These are phyloP conservation scores for Phytopythium vexans DNA, from an alignment of 352 stramenopile genomes.

Conservation along the genomic window DNA sequence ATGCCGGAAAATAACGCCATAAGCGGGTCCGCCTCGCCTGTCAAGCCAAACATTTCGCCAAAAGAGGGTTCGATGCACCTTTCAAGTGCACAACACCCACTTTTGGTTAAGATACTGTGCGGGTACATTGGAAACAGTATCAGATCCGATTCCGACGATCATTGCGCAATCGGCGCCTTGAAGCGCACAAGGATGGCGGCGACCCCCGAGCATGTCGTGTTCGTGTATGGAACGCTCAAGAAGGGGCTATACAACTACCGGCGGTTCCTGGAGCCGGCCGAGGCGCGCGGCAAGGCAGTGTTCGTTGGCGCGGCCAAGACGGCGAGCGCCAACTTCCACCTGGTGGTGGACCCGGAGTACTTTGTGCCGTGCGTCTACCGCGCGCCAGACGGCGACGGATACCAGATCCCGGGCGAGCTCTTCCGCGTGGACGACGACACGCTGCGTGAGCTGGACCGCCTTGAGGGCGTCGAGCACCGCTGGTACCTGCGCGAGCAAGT, in stretches of 20 bases:
- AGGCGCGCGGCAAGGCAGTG: conserved; percentile 42
- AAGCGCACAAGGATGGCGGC: too few relatives aligned
- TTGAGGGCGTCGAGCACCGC: conserved; percentile 46
- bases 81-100: too few relatives aligned
- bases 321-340: conserved; percentile 34
- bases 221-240: conserved; percentile 84
- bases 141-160: too few relatives aligned
- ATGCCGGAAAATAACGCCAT: too few relatives aligned
- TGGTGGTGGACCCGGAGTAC: conserved; percentile 58
- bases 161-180: too few relatives aligned
- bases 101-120: too few relatives aligned
- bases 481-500: conserved; percentile 51
- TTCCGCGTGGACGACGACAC: conserved; percentile 55
- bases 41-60: too few relatives aligned
- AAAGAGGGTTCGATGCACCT: too few relatives aligned
- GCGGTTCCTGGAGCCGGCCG: conserved; percentile 52
- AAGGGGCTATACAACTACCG: conserved; percentile 68
- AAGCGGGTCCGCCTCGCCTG: too few relatives aligned
- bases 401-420: conserved; percentile 53
- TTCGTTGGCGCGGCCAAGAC: conserved; percentile 45
- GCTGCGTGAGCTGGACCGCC: conserved; percentile 51
- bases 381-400: conserved; percentile 26
- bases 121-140: too few relatives aligned
- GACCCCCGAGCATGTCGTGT: conserved; percentile 41
- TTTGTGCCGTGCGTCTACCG: conserved; percentile 70